Percentiles rank a stretch among this genome's conserved stretches.
These are phyloP conservation scores for Malus sieversii DNA, from an alignment of 306 rosid genomes.

Conservation along the genomic window DNA sequence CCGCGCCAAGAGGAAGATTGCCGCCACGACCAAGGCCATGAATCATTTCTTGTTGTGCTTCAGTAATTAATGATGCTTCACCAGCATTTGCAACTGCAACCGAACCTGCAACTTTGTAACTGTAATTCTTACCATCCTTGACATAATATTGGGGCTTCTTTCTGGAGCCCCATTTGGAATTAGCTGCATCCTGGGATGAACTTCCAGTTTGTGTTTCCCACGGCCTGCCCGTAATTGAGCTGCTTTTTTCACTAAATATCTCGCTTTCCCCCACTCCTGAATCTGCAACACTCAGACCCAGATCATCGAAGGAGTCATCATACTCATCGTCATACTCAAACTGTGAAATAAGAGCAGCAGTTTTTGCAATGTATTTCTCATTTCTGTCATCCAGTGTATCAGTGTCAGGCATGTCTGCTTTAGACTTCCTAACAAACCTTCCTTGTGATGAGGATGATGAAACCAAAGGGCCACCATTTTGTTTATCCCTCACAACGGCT, in stretches of 20 bases:
- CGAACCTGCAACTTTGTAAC: constrained; percentile 90
- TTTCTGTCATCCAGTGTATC: constrained; percentile 47
- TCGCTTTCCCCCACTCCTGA: constrained; percentile 66
- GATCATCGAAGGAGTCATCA: constrained; percentile 92
- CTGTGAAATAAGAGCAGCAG: constrained; percentile 51
- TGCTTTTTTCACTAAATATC: constrained; percentile 25
- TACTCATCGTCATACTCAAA: constrained; percentile 96
- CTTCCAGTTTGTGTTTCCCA: constrained; percentile 36
- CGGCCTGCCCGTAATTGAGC: constrained; percentile 30
- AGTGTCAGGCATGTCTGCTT: constrained; percentile 34
- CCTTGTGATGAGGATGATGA: constrained; percentile 55
- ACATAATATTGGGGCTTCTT: constrained; percentile 80
- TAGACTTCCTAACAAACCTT: constrained; percentile 73
- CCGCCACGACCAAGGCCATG: constrained; percentile 98
- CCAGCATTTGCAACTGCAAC: constrained; percentile 72
- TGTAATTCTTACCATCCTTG: constrained; percentile 96
- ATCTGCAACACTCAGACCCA: constrained; percentile 86
- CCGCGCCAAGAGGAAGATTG: constrained; percentile 83
- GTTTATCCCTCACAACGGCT: constrained; percentile 33
- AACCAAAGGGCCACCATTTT: constrained; percentile 29
- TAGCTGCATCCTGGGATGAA: constrained; percentile 34
- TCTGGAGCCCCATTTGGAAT: constrained; percentile 89
- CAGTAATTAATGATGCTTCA: constrained; percentile 63
- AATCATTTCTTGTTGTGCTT: constrained; percentile 62
- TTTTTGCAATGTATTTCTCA: constrained; percentile 33